These are phyloP conservation scores for Cladosporium sp. DNA, from an alignment of 2,329 filamentous ascomycete genomes.

Conservation along the genomic window DNA sequence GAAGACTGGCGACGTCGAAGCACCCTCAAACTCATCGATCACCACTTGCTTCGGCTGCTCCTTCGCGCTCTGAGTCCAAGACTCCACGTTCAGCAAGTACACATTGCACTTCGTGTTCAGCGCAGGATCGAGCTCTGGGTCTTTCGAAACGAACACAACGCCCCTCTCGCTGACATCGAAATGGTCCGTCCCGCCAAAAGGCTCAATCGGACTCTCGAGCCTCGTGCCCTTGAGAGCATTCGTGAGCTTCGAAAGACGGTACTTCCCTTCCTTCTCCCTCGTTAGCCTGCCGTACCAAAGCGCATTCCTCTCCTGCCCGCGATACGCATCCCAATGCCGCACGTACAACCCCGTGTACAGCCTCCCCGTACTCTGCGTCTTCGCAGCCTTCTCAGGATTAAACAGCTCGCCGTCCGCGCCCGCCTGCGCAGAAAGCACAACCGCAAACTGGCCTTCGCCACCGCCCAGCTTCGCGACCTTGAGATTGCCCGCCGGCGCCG, in stretches of 20 bases:
- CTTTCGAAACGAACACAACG: conserved; percentile 73
- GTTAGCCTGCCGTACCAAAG: conserved; percentile 70
- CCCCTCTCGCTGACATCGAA: conserved; percentile 71
- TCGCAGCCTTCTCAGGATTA: conserved; percentile 51
- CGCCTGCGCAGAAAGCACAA: conserved; percentile 60
- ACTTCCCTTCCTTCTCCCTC: conserved; percentile 35
- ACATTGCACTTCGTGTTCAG: conserved; percentile 80
- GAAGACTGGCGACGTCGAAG: conserved; percentile 67
- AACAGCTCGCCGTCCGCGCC: conserved; percentile 66
- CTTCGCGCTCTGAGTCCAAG: conserved; percentile 57
- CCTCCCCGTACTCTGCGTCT: conserved; percentile 45
- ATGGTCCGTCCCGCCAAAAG: conserved; percentile 77
- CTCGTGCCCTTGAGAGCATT: conserved; percentile 64
- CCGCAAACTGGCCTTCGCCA: conserved; percentile 36
- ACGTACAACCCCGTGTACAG: conserved; percentile 55
- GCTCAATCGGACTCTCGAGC: conserved; percentile 68
- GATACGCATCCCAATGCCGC: conserved; percentile 57
- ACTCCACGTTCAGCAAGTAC: conserved; percentile 67
- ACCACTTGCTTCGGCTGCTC: conserved; percentile 55
- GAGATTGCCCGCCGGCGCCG: conserved; percentile 51
- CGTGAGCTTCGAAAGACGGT: conserved; percentile 49
- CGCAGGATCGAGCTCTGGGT: conserved; percentile 68
- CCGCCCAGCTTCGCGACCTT: conserved; percentile 44
- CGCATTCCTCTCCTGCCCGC: conserved; percentile 66
- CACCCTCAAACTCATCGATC: conserved; percentile 63